Conservation (phyloP, 2,329 filamentous ascomycete genomes). For the Aspergillus sclerotialis region DNA sequence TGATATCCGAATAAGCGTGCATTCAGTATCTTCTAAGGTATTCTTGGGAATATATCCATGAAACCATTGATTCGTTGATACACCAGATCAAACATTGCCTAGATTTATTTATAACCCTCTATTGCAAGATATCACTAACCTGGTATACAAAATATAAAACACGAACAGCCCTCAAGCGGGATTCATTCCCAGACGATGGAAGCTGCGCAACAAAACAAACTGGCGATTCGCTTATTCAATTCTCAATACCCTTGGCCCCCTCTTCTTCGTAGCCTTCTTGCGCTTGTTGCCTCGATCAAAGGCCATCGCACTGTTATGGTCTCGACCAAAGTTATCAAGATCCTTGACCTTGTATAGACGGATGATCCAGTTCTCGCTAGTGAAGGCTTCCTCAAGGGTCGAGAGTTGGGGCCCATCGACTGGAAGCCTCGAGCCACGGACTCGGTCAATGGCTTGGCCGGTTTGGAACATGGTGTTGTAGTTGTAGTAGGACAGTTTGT, state of each 20-base stretch:
- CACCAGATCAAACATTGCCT: conserved; percentile 4
- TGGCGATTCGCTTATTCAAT: conserved; percentile 36
- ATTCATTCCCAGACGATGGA: conserved; percentile 1
- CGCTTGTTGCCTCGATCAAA: conserved; percentile 49
- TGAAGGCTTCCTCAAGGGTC: conserved; percentile 93
- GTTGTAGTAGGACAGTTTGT: conserved; percentile 99
- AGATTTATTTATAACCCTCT: conserved; percentile 6
- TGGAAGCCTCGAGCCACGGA: conserved; percentile 75
- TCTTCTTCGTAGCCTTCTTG: conserved; percentile 40
- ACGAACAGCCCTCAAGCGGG: conserved; percentile 5
- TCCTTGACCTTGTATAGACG: conserved; percentile 99
- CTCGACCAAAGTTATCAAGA: conserved; percentile 88
- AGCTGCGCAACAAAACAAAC: too few species aligned
- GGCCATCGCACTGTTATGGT: conserved; percentile 60
- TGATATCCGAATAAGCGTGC: conserved; percentile 1
- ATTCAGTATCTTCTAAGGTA: not conserved
- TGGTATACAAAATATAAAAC: conserved; percentile 6
- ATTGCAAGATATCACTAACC: conserved; percentile 7
- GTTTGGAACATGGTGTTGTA: conserved; percentile 85
- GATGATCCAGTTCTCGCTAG: conserved; percentile 99
- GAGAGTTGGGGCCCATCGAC: conserved; percentile 76
- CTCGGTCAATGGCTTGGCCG: conserved; percentile 83
- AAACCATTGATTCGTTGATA: not conserved
- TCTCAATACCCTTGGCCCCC: conserved; percentile 38
- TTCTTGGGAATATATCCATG: not conserved